These are phyloP conservation scores for Waltergamsia citrina DNA, from an alignment of 2,329 filamentous ascomycete species.

Conservation along the genomic window DNA sequence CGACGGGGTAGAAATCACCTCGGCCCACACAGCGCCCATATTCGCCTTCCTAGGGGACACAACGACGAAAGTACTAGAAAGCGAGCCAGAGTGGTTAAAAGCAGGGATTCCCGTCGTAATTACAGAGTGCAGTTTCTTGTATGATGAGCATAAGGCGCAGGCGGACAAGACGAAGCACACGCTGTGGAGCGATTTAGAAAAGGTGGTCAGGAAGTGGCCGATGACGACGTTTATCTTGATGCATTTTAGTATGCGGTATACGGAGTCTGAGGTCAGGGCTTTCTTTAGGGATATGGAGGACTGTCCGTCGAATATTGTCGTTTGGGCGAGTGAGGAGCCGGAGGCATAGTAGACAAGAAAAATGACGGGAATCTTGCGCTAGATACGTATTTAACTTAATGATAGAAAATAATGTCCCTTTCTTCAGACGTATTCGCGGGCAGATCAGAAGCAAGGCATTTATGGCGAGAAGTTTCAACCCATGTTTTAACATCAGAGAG, in stretches of 20 bases:
- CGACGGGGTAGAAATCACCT: conserved; percentile 28
- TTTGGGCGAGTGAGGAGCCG: conserved; percentile 33
- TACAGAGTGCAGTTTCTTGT: conserved; percentile 38
- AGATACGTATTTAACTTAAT: background rate
- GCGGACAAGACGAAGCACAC: conserved; percentile 37
- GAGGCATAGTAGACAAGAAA: background rate
- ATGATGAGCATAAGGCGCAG: conserved; percentile 30
- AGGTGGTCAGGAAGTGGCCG: conserved; percentile 30
- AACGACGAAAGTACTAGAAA: conserved; percentile 27
- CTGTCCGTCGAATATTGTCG: conserved; percentile 31
- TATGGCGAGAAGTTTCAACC: no score
- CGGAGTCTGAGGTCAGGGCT: conserved; percentile 23
- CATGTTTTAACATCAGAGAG: no score
- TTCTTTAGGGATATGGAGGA: conserved; percentile 31
- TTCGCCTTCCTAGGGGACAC: conserved; percentile 40
- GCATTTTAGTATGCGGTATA: conserved; percentile 37
- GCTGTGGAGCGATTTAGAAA: conserved; percentile 33
- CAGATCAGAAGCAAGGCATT: no score
- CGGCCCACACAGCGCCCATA: conserved; percentile 24
- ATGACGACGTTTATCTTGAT: conserved; percentile 33
- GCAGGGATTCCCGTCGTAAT: conserved; percentile 33
- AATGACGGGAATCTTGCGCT: background rate
- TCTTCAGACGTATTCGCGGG: no score
- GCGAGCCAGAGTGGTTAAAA: conserved; percentile 27
- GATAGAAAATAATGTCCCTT: no score